Base-by-base conservation (phyloP, 129 eudicot genomes). In the Smallanthus sonchifolius region DNA sequence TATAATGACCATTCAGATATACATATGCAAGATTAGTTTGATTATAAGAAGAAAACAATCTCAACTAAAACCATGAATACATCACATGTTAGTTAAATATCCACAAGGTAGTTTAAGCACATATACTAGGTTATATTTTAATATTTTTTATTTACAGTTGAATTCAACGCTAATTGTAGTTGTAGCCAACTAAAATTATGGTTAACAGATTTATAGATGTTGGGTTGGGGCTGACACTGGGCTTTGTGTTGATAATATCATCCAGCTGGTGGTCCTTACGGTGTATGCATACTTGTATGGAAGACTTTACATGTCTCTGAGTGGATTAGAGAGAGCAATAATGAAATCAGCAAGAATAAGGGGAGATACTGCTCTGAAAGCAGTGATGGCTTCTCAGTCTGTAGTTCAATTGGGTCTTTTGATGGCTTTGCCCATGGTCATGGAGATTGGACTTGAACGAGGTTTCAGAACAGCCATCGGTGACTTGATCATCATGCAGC, bases 371-470 rank as follows among this genome's bases (percentile, higher is more conserved):
- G 89, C 97, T 64, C 81, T 95, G 65, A 85, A 78, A 77, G 79
- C 85, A 14, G 96, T 90, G 44, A 95, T 95, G 94, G 97, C 94
- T 71, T 88, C 97, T 54, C 96, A 95, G 77, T 91, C 97, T 35
- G 75, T 91, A 55, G 94, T 89, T 62, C 99, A 95, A 65, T 77
- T 95, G 54, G 99, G 99, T 72, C 79, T 95, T 11, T 70, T 95
- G 13, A 95, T 87, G 96, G 87, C 96, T 28, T 81, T 95, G 63
- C 99, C 99, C 64, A 95, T 95, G 99, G 73, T 95, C 19, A 95
- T 91, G 99, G 97, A 95, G 83, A 95, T 91, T 40, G 99, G 96
- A 16, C 84, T 95, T 5, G 99, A 95, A 64, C 83, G 92, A 75
- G 99, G 99, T 36, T 95, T 95, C 80, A 82, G 94, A 81, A 87